phyloP scores from a whole-genome alignment of 371 early-diverging fungal species.

The Mucor racemosus region DNA sequence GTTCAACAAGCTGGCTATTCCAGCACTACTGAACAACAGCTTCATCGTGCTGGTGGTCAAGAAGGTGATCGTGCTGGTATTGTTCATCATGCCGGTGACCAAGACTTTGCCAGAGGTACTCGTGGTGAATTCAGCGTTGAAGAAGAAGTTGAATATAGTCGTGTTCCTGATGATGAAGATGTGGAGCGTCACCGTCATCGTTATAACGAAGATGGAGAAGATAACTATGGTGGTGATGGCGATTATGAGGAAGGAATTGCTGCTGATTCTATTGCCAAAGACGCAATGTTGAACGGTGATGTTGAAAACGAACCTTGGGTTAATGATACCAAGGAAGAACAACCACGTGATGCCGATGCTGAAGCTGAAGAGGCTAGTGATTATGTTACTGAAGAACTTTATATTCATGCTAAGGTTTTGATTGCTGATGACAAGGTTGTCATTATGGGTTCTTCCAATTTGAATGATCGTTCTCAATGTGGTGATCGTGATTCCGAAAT shows the following conservation, averaged over 20 bases:
- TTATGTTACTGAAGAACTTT: constrained; percentile 85
- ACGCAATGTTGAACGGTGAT: constrained; percentile 44
- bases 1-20: constrained; percentile 43
- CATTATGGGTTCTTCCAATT: constrained; percentile 90
- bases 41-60: constrained; percentile 19
- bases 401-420: constrained; percentile 92
- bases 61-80: constrained; percentile 29
- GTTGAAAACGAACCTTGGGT: constrained; percentile 42
- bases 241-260: constrained; percentile 30
- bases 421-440: constrained; percentile 86
- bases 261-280: constrained; percentile 38
- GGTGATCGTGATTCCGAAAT: constrained; percentile 94
- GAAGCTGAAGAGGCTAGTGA: constrained; percentile 42
- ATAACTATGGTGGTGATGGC: constrained; percentile 7
- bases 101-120: constrained; percentile 42
- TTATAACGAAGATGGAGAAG: constrained; percentile 21
- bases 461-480: constrained; percentile 91
- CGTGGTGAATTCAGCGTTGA: constrained; percentile 33
- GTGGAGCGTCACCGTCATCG: constrained; percentile 15
- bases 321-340: constrained; percentile 28
- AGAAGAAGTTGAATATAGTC: constrained; percentile 39
- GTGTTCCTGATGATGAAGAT: constrained; percentile 28
- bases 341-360: constrained; percentile 32
- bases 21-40: constrained; percentile 24
- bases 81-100: constrained; percentile 36